Percentiles rank a stretch among this genome's conserved stretches.
phyloP scores from a whole-genome alignment of 1,139 yeast species.

The Yamadazyma triangularis region DNA sequence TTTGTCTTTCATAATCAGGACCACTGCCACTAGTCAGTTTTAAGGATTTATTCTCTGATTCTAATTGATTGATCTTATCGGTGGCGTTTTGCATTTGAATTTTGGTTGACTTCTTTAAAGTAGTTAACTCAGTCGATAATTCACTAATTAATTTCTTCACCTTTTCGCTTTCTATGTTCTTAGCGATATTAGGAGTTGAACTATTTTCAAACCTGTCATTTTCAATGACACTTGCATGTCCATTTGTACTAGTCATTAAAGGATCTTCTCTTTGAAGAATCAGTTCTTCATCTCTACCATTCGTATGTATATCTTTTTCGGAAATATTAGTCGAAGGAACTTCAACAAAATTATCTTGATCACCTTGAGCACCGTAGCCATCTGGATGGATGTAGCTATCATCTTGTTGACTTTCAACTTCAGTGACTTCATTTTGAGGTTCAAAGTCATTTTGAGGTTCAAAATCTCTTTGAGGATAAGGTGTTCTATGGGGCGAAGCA shows the following conservation, averaged over 20 bases:
- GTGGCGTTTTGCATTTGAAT: constrained; percentile 53
- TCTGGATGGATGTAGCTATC: not conserved
- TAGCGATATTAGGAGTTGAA: constrained; percentile 11
- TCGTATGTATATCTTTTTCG: constrained; percentile 16
- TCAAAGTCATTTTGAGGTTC: not conserved
- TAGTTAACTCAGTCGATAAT: constrained; percentile 44
- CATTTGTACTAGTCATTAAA: constrained; percentile 3
- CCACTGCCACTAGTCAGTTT: constrained; percentile 12
- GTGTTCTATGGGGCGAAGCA: constrained; percentile 29
- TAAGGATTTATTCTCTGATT: constrained; percentile 35
- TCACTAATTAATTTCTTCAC: constrained; percentile 35
- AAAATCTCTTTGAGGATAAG: not conserved
- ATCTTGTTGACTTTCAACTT: not conserved
- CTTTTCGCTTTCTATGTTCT: constrained; percentile 17
- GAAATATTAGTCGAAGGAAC: constrained; percentile 23
- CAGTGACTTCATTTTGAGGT: constrained; percentile 1
- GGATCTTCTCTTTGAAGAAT: not conserved
- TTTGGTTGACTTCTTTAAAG: constrained; percentile 43
- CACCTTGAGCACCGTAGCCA: constrained; percentile 1
- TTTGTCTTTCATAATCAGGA: constrained; percentile 18
- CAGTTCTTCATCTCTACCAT: constrained; percentile 12
- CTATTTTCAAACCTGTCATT: constrained; percentile 9
- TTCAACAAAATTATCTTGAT: constrained; percentile 23
- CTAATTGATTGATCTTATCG: constrained; percentile 44
- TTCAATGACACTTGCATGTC: constrained; percentile 6